Evolutionary conservation across 371 early-diverging fungal species (phyloP).

Genomic region (Dichotomocladium elegans): DNA sequence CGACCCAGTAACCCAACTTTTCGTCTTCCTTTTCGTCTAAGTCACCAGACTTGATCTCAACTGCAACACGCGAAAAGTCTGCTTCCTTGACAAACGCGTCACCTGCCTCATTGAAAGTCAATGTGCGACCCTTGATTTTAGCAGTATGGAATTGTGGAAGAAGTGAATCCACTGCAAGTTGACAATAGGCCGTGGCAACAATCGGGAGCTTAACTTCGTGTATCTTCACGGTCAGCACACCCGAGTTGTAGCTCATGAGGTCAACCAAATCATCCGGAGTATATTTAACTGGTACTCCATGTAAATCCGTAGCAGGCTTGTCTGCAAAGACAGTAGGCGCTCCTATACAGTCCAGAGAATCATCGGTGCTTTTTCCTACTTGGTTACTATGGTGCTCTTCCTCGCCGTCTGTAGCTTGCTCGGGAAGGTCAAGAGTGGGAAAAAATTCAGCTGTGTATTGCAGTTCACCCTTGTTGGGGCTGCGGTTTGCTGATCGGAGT

Average conservation of each 20-base stretch:
- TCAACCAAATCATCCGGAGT: conserved; percentile 46
- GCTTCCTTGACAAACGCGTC: conserved; percentile 61
- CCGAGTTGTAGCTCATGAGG: conserved; percentile 31
- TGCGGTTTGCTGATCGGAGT: conserved; percentile 54
- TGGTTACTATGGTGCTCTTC: conserved; percentile 7
- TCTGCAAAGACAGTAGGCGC: background rate
- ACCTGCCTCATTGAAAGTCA: conserved; percentile 36
- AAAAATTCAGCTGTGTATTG: conserved; percentile 64
- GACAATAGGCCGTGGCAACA: conserved; percentile 23
- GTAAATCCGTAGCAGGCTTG: conserved; percentile 20
- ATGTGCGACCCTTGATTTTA: conserved; percentile 27
- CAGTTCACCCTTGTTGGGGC: conserved; percentile 57
- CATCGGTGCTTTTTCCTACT: background rate
- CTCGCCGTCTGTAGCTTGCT: conserved; percentile 3
- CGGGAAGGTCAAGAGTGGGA: conserved; percentile 56
- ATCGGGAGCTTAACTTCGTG: conserved; percentile 35
- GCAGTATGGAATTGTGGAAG: conserved; percentile 39
- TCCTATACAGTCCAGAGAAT: no score
- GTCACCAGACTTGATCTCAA: conserved; percentile 42
- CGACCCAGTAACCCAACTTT: conserved; percentile 39
- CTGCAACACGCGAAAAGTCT: conserved; percentile 56
- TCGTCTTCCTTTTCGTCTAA: conserved; percentile 26
- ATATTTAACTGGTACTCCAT: conserved; percentile 25
- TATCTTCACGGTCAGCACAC: conserved; percentile 35
- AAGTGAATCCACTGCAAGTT: conserved; percentile 34